Evolutionary conservation across 1,284 basidiomycete genomes (phyloP).

Genomic region (Ganoderma multipileum): DNA sequence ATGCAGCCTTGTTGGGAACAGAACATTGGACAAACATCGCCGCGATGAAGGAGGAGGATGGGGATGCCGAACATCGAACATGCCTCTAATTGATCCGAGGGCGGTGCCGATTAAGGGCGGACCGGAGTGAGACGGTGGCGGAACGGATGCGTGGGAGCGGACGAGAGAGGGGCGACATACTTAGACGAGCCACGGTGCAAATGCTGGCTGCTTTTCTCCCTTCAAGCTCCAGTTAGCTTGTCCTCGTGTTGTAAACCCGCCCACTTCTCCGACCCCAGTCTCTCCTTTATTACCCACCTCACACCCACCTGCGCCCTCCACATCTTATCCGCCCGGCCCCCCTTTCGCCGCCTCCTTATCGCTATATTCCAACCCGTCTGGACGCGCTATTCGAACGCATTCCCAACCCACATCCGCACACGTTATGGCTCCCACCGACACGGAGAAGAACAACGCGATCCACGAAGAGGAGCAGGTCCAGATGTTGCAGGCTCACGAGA

Average conservation of each 20-base stretch:
- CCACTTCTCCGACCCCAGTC: conserved; percentile 33
- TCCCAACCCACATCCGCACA: conserved; percentile 1
- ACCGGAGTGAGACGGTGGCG: not conserved
- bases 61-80: not conserved
- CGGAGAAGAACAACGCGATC: conserved; percentile 24
- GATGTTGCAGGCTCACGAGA: conserved; percentile 40
- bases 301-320: not conserved
- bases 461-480: conserved; percentile 33
- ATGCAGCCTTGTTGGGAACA: not conserved
- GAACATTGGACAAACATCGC: not conserved
- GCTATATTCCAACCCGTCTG: not conserved
- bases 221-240: conserved; percentile 8
- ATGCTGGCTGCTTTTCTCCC: conserved; percentile 11
- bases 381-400: not conserved
- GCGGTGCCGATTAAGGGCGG: not conserved
- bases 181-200: conserved; percentile 4
- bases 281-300: conserved; percentile 27
- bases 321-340: conserved; percentile 9
- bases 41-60: not conserved
- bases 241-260: conserved; percentile 19
- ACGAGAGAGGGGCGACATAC: conserved; percentile 14
- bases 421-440: conserved; percentile 31
- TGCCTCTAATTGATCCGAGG: not conserved
- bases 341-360: conserved; percentile 8
- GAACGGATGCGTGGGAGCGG: conserved; percentile 14